These are phyloP conservation scores for Backusella sp. DNA, from an alignment of 192 early-diverging fungal species.

Conservation along the genomic window DNA sequence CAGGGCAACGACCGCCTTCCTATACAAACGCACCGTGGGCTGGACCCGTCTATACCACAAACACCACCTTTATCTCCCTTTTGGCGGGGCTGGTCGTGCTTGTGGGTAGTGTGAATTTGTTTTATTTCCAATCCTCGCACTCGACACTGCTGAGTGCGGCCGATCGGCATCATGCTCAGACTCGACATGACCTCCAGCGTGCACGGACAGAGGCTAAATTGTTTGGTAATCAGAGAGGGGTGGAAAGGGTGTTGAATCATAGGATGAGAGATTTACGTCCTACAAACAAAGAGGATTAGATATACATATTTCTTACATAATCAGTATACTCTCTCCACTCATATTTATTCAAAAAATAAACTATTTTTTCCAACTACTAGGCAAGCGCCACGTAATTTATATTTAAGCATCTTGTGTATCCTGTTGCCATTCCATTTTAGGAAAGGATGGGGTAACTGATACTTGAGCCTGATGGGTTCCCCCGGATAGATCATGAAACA, in stretches of 20 bases:
- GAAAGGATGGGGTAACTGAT: not conserved
- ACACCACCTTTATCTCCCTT: conserved; percentile 19
- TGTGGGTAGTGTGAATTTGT: not conserved
- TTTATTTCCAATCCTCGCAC: conserved; percentile 2
- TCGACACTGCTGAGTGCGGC: conserved; percentile 8
- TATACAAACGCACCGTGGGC: conserved; percentile 20
- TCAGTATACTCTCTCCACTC: not conserved
- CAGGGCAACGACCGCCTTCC: not conserved
- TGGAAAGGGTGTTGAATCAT: conserved; percentile 18
- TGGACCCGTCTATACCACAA: conserved; percentile 27
- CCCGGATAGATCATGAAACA: too few relatives aligned
- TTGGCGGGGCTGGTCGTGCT: conserved; percentile 22
- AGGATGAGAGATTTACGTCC: conserved; percentile 11
- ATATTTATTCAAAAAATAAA: not conserved
- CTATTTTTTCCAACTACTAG: not conserved
- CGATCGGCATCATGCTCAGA: conserved; percentile 28
- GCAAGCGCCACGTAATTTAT: not conserved
- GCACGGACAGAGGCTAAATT: conserved; percentile 28
- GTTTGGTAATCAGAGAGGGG: conserved; percentile 15
- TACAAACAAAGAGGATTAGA: not conserved
- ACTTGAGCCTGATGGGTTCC: too few relatives aligned
- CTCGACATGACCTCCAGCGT: conserved; percentile 23
- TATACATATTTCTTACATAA: not conserved
- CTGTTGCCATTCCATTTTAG: not conserved
- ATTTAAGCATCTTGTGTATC: too few relatives aligned